phyloP scores from a whole-genome alignment of 352 stramenopile species.

The Globisporangium orthogonon region DNA sequence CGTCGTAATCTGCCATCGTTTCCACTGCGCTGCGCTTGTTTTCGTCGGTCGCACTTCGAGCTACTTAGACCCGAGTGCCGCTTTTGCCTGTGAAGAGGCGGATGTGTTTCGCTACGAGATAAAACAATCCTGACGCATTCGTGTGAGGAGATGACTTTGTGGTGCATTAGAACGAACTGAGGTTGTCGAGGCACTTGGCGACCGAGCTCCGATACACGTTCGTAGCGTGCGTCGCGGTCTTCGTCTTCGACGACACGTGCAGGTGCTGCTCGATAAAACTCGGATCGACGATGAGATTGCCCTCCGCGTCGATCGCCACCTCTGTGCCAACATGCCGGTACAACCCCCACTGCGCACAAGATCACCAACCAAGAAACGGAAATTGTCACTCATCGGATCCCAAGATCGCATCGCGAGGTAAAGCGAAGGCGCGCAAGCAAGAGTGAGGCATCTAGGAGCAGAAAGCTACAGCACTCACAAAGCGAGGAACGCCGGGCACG shows the following conservation, averaged over 20 bases:
- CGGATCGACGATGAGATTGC: slow-evolving; percentile 76
- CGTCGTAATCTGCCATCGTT: slow-evolving; percentile 19
- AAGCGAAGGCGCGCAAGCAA: too few species aligned
- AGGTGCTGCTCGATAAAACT: slow-evolving; percentile 77
- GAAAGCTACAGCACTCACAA: slow-evolving; percentile 23
- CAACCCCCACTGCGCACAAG: slow-evolving; percentile 42
- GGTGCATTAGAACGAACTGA: slow-evolving; percentile 15
- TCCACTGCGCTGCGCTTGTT: not conserved
- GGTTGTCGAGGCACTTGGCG: slow-evolving; percentile 55
- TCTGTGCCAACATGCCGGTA: slow-evolving; percentile 76
- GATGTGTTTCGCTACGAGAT: not conserved
- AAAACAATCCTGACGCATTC: not conserved
- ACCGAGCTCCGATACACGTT: slow-evolving; percentile 61
- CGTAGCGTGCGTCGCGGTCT: slow-evolving; percentile 54
- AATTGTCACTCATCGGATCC: not conserved
- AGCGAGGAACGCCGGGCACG: slow-evolving; percentile 63
- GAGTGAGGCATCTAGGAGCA: not conserved
- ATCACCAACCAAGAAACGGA: not conserved
- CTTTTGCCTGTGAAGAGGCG: too few species aligned
- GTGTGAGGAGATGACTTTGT: too few species aligned
- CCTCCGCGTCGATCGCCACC: slow-evolving; percentile 57
- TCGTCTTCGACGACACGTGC: slow-evolving; percentile 58
- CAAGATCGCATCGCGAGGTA: too few species aligned
- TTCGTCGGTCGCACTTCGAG: too few species aligned
- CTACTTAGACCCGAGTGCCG: too few species aligned